Evolutionary conservation across 345 rosid species (phyloP).

Genomic region (Alliaria petiolata): DNA sequence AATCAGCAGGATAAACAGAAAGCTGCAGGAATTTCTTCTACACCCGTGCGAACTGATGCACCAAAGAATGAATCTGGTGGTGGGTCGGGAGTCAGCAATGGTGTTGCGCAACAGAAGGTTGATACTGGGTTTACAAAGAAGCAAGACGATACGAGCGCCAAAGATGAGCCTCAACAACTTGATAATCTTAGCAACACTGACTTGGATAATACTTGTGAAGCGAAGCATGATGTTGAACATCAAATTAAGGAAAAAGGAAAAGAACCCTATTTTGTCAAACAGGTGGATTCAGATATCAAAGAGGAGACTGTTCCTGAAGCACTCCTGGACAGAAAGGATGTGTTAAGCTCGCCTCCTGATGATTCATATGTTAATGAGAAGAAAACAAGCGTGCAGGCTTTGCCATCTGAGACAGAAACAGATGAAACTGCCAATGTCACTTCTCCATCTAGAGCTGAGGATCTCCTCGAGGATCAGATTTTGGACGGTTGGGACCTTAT

Average conservation of each 20-base stretch:
- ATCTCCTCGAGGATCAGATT: neutral
- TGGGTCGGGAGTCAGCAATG: too few species aligned
- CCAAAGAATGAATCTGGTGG: too few species aligned
- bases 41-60: too few species aligned
- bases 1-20: too few species aligned
- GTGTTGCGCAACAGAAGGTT: too few species aligned
- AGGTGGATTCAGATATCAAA: slow-evolving; percentile 36
- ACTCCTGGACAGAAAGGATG: slow-evolving; percentile 36
- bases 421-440: slow-evolving; percentile 23
- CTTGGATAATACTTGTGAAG: slow-evolving; percentile 19
- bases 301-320: slow-evolving; percentile 39
- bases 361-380: slow-evolving; percentile 39
- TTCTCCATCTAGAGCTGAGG: slow-evolving; percentile 38
- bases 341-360: slow-evolving; percentile 27
- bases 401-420: slow-evolving; percentile 22
- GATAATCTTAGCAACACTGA: slow-evolving; percentile 11
- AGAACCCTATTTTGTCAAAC: slow-evolving; percentile 43
- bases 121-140: too few species aligned
- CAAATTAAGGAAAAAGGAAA: slow-evolving; percentile 34
- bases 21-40: too few species aligned
- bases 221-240: slow-evolving; percentile 37
- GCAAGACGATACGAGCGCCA: slow-evolving; percentile 37
- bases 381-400: slow-evolving; percentile 31
- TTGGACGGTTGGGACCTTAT: slow-evolving; percentile 36
- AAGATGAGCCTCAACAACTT: slow-evolving; percentile 35